Conservation (phyloP, 139 green algal genomes). For the Dunaliella primolecta region DNA sequence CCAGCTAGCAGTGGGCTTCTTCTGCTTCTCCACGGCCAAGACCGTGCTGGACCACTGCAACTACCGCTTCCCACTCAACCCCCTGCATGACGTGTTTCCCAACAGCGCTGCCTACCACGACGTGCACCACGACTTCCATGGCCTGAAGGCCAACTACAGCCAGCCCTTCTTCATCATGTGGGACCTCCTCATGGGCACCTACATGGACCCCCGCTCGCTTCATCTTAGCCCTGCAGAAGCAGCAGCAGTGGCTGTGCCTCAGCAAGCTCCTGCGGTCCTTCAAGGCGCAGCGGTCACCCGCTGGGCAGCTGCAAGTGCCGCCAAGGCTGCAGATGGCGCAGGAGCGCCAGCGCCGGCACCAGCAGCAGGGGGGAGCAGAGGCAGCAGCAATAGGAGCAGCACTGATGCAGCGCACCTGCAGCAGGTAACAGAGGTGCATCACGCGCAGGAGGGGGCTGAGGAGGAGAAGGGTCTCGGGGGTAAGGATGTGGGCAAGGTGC, state of each 20-base stretch:
- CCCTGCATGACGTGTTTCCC: slow-evolving; percentile 55
- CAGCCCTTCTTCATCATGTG: slow-evolving; percentile 70
- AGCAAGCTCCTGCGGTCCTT: neutral
- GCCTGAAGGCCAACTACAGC: slow-evolving; percentile 65
- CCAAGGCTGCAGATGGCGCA: neutral
- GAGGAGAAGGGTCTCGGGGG: neutral
- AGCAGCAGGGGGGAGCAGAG: no score
- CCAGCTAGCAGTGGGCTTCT: slow-evolving; percentile 37
- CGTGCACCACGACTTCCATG: slow-evolving; percentile 60
- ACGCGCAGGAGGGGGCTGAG: neutral
- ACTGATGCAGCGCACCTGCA: neutral
- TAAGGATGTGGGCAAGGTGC: neutral
- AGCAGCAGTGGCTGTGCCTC: neutral
- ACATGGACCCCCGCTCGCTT: slow-evolving; percentile 33
- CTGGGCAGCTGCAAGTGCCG: no score
- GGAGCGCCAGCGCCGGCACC: neutral
- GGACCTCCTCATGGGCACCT: slow-evolving; percentile 49
- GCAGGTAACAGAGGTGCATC: neutral
- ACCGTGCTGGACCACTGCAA: slow-evolving; percentile 67
- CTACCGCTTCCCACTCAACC: slow-evolving; percentile 61
- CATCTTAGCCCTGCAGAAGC: neutral
- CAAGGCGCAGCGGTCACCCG: no score
- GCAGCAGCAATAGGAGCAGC: neutral
- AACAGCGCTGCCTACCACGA: slow-evolving; percentile 65
- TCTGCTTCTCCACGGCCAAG: slow-evolving; percentile 59